A percentile compares a stretch with the other conserved stretches of the same genome.
These are phyloP conservation scores for Exserohilum rostratum DNA, from an alignment of 2,329 filamentous ascomycete genomes.

Conservation along the genomic window DNA sequence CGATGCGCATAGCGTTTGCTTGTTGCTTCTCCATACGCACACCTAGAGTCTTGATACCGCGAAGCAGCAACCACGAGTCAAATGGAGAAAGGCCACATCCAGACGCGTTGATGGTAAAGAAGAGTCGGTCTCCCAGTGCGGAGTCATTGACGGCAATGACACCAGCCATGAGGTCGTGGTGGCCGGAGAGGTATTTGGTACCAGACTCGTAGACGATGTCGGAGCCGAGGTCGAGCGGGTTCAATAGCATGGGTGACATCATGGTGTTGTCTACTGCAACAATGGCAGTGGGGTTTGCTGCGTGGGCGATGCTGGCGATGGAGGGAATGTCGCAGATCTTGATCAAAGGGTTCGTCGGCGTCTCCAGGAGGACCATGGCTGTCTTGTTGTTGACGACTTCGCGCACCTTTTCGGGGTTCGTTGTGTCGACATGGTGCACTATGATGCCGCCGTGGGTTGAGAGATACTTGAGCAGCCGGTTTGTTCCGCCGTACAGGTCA, in stretches of 20 bases:
- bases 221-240: constrained; percentile 90
- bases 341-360: constrained; percentile 95
- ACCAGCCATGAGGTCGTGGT: constrained; percentile 99
- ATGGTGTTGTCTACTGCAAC: constrained; percentile 98
- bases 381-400: constrained; percentile 78
- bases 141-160: constrained; percentile 90
- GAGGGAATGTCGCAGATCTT: constrained; percentile 92
- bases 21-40: constrained; percentile 99
- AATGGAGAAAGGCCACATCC: constrained; percentile 94
- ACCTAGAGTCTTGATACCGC: constrained; percentile 93
- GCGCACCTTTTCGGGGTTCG: constrained; percentile 72
- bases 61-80: constrained; percentile 93
- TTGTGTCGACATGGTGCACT: constrained; percentile 97
- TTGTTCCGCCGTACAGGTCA: constrained; percentile 94
- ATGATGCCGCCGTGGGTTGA: constrained; percentile 87
- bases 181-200: constrained; percentile 96
- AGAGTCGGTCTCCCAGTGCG: constrained; percentile 83
- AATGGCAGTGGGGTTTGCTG: constrained; percentile 75
- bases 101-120: constrained; percentile 95
- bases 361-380: constrained; percentile 93
- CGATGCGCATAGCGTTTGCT: constrained; percentile 86
- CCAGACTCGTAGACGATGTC: constrained; percentile 98
- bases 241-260: constrained; percentile 92
- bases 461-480: constrained; percentile 90
- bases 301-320: constrained; percentile 78